Percentiles rank a stretch among this genome's conserved stretches.
Evolutionary conservation across 352 stramenopile species (phyloP).

Genomic region (Pythium plurisporium): DNA sequence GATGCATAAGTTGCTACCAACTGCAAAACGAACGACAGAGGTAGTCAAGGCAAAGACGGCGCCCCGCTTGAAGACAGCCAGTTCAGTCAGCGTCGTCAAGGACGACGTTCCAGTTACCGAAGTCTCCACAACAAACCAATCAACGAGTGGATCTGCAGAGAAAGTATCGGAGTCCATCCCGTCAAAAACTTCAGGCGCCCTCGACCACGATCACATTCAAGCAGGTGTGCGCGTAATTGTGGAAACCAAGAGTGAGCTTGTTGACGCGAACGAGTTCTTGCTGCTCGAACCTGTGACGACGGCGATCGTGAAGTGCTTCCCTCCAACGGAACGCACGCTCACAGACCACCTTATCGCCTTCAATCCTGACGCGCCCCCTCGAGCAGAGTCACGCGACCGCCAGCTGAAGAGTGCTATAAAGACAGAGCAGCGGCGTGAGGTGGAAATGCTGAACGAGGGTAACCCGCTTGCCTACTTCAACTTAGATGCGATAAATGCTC

Average conservation of each 20-base stretch:
- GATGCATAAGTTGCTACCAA: conserved; percentile 40
- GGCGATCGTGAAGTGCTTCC: conserved; percentile 17
- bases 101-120: no score
- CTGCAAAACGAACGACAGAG: background rate
- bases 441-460: conserved; percentile 47
- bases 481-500: conserved; percentile 28
- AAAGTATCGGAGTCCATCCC: background rate
- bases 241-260: conserved; percentile 13
- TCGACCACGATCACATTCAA: no score
- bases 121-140: no score
- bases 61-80: background rate
- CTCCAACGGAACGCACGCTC: conserved; percentile 24
- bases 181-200: no score
- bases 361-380: conserved; percentile 52
- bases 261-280: conserved; percentile 59
- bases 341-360: conserved; percentile 45
- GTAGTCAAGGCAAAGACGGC: background rate
- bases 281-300: conserved; percentile 28
- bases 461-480: conserved; percentile 63
- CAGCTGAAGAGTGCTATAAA: conserved; percentile 18
- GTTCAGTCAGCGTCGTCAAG: no score
- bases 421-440: conserved; percentile 25
- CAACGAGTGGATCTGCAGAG: background rate
- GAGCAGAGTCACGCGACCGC: conserved; percentile 13
- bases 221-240: no score